Base-by-base conservation (phyloP, 73 alveolate species). In the Paramecium biaurelia region DNA sequence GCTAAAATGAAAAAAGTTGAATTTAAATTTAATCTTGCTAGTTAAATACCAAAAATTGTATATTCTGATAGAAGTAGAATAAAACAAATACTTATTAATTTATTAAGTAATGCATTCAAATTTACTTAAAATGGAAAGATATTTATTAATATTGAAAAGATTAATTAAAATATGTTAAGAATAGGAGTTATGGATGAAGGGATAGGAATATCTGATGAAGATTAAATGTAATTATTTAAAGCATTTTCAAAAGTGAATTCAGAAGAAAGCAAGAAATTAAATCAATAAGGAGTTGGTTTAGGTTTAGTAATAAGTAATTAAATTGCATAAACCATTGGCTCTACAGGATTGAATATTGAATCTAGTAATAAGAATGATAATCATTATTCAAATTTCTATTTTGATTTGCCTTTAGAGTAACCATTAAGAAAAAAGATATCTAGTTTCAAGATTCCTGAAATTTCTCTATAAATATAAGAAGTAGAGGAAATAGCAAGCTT, bases 271-370 rank as follows among this genome's bases (percentile, higher is more conserved):
- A 32, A 37, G 5, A 76, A 76, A 76, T 76, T 76, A 42, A 76
- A 76, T 42, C 5, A 85, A 58, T 32, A 45, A 23, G 97, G 97
- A 2, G 86, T 94, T 34, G 97, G 97, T 7, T 85, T 94, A 21
- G 97, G 97, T 34, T 59, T 94, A 41, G 85, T 93, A 1, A 94
- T 94, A 9, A 92, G 94, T 26, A 94, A 94, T n/a, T 23, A 28
- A 82, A 84, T 94, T 5, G 89, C 89, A 12, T 76, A 76, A 42
- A 20, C 38, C 12, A 21, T 76, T 7, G 89, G 89, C 11, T 42
- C 76, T 20, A 24, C 42, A 21, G 76, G 76, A 58, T 58, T 58
- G 37, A 15, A 58, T 15, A 15, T 58, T 10, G 76, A 58, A 58
- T 58, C 76, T 15, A 58, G 37, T 2, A 58, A 58, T 23, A 28